phyloP scores from a whole-genome alignment of 306 rosid genomes.

The Cicer judaicum region DNA sequence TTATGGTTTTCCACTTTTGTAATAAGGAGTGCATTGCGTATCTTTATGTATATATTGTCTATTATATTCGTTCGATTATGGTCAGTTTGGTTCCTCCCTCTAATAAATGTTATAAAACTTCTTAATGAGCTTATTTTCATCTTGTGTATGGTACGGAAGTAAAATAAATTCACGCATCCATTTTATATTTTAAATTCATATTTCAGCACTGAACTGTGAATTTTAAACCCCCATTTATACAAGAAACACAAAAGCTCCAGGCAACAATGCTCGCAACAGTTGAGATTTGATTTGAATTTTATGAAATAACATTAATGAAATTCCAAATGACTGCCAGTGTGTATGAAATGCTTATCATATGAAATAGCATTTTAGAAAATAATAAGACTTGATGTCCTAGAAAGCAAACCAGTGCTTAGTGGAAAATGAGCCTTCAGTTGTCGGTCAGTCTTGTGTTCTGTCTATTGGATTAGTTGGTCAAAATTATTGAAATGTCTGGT shows the following conservation, averaged over 20 bases:
- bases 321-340: too few species aligned
- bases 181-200: not conserved
- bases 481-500: too few species aligned
- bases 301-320: not conserved
- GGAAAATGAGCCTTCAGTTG: not conserved
- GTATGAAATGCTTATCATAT: not conserved
- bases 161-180: not conserved
- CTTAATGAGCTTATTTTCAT: conserved; percentile 4
- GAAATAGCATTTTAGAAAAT: not conserved
- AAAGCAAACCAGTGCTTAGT: not conserved
- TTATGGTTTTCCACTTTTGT: conserved; percentile 1
- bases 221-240: not conserved
- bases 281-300: not conserved
- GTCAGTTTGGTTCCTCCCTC: not conserved
- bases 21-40: conserved; percentile 1
- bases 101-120: conserved; percentile 6
- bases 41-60: not conserved
- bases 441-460: not conserved
- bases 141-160: not conserved
- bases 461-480: too few species aligned
- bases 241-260: not conserved
- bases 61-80: conserved; percentile 6
- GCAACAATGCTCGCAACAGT: not conserved
- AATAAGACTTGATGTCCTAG: not conserved
- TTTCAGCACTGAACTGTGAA: not conserved